Base-by-base conservation (phyloP, 129 eudicot genomes). In the Smallanthus sonchifolius region DNA sequence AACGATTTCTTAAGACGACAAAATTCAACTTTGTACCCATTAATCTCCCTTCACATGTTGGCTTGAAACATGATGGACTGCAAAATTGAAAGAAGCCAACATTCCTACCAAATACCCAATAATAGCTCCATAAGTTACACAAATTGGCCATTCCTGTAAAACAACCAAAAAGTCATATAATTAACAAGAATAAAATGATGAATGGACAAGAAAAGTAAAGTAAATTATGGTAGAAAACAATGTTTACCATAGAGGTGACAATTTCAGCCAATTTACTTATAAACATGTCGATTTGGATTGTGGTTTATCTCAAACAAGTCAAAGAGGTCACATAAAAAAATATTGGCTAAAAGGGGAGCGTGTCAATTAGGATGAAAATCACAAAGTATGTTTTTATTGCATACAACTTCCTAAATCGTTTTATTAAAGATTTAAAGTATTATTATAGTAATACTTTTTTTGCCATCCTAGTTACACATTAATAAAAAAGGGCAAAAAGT, bases 41-140 rank as follows among this genome's bases (percentile, higher is more conserved):
- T 82, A 89, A 47, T 92, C 97, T 78, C 73, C 77, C 81, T 92
- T 92, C 10, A 52, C 39, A 69, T 54, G 88, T 54, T 76, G 87
- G 44, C 10, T 74, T 32, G 64, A 19, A 39, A 61, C 76, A 61
- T 34, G 72, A 55, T 38, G 75, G 55, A 87, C 73, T 9, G 56
- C 56, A 42, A 72, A 80, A 64, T 82, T 75, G 24, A 82, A 76
- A 17, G 95, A 92, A 71, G 78, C 79, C 60, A 86, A 55, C 67
- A 61, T 51, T 62, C 96, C 98, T 3, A 61, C 14, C 42, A 61
- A 61, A 43, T 61, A 61, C 67, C 67, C 67, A 14, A 35, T 34
- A 9, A 61, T 34, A 14, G 67, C 67, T 61, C 67, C 67, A 61
- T 34, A 61, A 4, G 67, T 61, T 61, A 61, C 67, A 61, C 67